Conservation (phyloP, 1,139 yeast genomes). For the Yamadazyma taylorii region DNA sequence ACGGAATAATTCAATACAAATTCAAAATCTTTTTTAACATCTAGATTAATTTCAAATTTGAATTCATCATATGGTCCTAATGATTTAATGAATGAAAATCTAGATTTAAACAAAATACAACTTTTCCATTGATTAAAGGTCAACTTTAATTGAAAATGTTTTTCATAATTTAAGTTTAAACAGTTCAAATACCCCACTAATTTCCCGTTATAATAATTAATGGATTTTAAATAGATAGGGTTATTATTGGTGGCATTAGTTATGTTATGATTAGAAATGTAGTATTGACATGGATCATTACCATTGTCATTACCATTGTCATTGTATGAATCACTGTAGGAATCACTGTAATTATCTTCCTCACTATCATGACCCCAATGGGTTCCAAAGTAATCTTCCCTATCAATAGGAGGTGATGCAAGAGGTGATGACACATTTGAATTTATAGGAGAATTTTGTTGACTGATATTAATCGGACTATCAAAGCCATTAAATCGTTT, state of each 20-base stretch:
- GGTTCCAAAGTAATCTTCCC: neutral
- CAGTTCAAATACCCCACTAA: conserved; percentile 35
- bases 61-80: conserved; percentile 38
- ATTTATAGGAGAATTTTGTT: conserved; percentile 32
- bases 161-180: conserved; percentile 41
- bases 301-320: neutral
- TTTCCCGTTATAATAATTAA: conserved; percentile 17
- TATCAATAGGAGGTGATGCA: conserved; percentile 1
- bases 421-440: conserved; percentile 18
- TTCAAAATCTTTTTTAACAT: conserved; percentile 23
- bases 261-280: conserved; percentile 11
- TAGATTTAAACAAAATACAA: conserved; percentile 28
- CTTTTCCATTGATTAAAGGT: conserved; percentile 42
- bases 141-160: conserved; percentile 34
- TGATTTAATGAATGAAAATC: conserved; percentile 25
- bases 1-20: conserved; percentile 27
- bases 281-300: conserved; percentile 7
- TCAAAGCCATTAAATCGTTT: conserved; percentile 46
- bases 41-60: conserved; percentile 34
- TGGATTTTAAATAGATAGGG: conserved; percentile 11
- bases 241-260: conserved; percentile 6
- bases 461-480: conserved; percentile 39
- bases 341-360: conserved; percentile 1
- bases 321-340: too few species aligned
- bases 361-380: neutral